These are phyloP conservation scores for Cucurbita pepo DNA, from an alignment of 306 rosid species.

Conservation along the genomic window DNA sequence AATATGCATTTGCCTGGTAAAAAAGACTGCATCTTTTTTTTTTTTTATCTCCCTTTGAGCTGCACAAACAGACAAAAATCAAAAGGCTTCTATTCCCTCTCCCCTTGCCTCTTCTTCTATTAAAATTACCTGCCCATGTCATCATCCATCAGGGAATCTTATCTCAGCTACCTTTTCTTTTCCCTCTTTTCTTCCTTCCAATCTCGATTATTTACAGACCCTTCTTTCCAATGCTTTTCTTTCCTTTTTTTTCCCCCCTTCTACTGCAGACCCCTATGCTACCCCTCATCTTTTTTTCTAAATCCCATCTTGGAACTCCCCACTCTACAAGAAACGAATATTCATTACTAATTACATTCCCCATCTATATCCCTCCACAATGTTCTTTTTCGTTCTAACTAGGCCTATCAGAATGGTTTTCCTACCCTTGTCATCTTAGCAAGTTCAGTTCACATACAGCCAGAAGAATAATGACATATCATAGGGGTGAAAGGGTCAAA, in stretches of 20 bases:
- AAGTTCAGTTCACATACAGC: neutral
- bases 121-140: slow-evolving; percentile 51
- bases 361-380: neutral
- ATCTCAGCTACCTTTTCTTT: slow-evolving; percentile 29
- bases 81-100: slow-evolving; percentile 64
- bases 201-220: slow-evolving; percentile 32
- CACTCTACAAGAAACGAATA: slow-evolving; percentile 6
- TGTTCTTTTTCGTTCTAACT: neutral
- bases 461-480: neutral
- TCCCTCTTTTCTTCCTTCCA: slow-evolving; percentile 42
- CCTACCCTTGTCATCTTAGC: neutral
- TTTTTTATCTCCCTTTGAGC: slow-evolving; percentile 17
- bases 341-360: neutral
- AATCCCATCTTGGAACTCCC: neutral
- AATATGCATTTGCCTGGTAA: slow-evolving; percentile 72
- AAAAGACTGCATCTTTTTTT: slow-evolving; percentile 42
- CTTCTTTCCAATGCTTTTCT: slow-evolving; percentile 32
- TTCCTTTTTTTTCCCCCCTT: slow-evolving; percentile 20
- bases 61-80: slow-evolving; percentile 55
- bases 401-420: neutral
- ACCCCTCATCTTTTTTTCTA: neutral
- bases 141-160: slow-evolving; percentile 73
- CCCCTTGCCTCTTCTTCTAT: slow-evolving; percentile 19
- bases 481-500: neutral
- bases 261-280: slow-evolving; percentile 21